Base-by-base conservation (phyloP, 2,329 filamentous ascomycete species). In the Monosporascus sp. region DNA sequence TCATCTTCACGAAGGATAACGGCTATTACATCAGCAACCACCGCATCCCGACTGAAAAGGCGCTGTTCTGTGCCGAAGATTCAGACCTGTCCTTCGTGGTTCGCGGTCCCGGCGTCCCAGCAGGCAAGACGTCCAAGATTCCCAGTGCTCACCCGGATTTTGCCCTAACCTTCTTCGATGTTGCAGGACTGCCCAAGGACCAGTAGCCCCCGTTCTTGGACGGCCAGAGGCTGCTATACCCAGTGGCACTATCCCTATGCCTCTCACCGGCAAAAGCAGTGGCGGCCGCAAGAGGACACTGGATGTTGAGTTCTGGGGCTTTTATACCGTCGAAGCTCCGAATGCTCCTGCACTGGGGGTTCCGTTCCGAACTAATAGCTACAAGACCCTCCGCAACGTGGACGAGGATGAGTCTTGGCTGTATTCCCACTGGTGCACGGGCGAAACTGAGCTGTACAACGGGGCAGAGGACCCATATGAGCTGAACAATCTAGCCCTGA, bases 391-490 rank as follows among this genome's bases (percentile, higher is more conserved):
- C 24, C 59, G 66, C 1, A 55, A 65, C 37, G 58, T 67, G 1
- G 57, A 59, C 22, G 59, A 58, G 7, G 52, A 60, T 27, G 51
- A 54, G 17, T 55, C 55, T 5, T 68, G 55, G 51, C 49, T 66
- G 48, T 70, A 59, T 49, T 53, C 57, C 5, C 52, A 53, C 14
- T 70, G 66, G 67, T 69, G 66, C 53, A 65, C 60, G 37, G 58
- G 60, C 48, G 60, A 67, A 44, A 58, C 55, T n/a, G 65, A 70
- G 57, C 58, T 69, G 8, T 69, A 69, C 56, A 60, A 67, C 55
- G 68, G 27, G 9, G 25, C 31, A 17, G n/a, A 24, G 14, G 62
- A 65, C 49, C 62, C 60, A 3, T 62, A 58, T 48, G 61, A 67
- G 55, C 53, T 64, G 35, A 57, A 54, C 17, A 64, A 66, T 52